Conservation (phyloP, 1,284 basidiomycete species). For the Papiliotrema terrestris region DNA sequence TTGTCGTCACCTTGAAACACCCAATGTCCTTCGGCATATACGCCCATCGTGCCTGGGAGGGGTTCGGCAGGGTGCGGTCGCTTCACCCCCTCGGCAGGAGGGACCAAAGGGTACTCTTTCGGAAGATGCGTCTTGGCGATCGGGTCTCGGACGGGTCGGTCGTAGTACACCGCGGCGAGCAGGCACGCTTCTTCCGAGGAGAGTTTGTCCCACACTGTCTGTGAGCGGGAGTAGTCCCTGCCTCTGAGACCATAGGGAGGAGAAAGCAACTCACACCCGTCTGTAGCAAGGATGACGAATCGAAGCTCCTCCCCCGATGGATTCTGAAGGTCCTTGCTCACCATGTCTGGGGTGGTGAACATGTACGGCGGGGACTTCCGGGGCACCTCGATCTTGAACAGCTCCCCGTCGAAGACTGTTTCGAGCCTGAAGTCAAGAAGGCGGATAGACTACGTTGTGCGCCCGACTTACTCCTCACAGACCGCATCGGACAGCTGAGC, state of each 20-base stretch:
- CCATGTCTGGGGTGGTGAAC: conserved; percentile 78
- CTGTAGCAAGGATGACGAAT: conserved; percentile 80
- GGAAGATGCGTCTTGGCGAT: conserved; percentile 3
- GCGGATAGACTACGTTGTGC: too few relatives aligned
- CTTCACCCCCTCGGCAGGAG: not conserved
- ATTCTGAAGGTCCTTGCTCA: conserved; percentile 57
- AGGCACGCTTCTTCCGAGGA: conserved; percentile 85
- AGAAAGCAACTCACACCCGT: conserved; percentile 56
- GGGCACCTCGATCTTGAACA: not conserved
- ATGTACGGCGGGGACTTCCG: conserved; percentile 54
- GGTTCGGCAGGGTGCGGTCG: conserved; percentile 15
- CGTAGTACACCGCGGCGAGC: conserved; percentile 74
- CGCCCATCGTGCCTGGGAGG: not conserved
- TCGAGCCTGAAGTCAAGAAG: too few relatives aligned
- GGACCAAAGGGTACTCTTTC: not conserved
- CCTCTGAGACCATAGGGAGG: not conserved
- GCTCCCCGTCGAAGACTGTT: too few relatives aligned
- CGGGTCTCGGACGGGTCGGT: conserved; percentile 46
- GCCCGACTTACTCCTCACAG: too few relatives aligned
- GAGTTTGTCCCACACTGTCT: conserved; percentile 76
- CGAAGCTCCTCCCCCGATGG: conserved; percentile 49
- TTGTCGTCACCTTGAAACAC: conserved; percentile 73
- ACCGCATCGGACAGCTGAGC: too few relatives aligned
- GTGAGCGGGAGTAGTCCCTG: not conserved
- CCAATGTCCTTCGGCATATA: conserved; percentile 53